phyloP scores from a whole-genome alignment of 2,329 filamentous ascomycete species.

The Stagonosporopsis rhizophila region DNA sequence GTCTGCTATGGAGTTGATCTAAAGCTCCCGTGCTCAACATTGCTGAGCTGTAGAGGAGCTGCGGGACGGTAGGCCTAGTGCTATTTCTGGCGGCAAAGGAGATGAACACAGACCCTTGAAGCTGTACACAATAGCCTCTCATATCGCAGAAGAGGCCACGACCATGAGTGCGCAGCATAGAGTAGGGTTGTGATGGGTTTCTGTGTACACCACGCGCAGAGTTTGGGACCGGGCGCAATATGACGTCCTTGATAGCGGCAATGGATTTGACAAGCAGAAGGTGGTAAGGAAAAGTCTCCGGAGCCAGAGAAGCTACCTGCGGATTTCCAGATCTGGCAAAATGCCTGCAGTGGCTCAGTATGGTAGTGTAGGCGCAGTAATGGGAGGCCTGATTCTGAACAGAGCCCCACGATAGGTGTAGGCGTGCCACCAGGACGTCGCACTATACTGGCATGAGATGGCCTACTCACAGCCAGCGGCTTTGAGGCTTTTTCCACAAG shows the following conservation, averaged over 20 bases:
- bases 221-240: constrained; percentile 1
- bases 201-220: background rate
- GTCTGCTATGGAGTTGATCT: background rate
- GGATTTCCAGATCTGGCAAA: background rate
- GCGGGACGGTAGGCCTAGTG: constrained; percentile 10
- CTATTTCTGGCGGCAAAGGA: constrained; percentile 14
- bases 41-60: constrained; percentile 2
- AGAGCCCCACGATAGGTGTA: constrained; percentile 29
- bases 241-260: background rate
- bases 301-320: background rate
- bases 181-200: background rate
- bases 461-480: background rate
- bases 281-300: background rate
- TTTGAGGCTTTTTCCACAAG: constrained; percentile 15
- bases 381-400: constrained; percentile 11
- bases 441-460: constrained; percentile 12
- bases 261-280: background rate
- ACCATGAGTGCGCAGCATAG: background rate
- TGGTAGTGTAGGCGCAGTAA: constrained; percentile 28
- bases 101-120: constrained; percentile 3
- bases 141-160: background rate
- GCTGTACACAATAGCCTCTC: background rate
- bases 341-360: constrained; percentile 8
- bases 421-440: constrained; percentile 23
- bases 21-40: background rate